phyloP scores from a whole-genome alignment of 257 asterid species.

The Ilex aquifolium region DNA sequence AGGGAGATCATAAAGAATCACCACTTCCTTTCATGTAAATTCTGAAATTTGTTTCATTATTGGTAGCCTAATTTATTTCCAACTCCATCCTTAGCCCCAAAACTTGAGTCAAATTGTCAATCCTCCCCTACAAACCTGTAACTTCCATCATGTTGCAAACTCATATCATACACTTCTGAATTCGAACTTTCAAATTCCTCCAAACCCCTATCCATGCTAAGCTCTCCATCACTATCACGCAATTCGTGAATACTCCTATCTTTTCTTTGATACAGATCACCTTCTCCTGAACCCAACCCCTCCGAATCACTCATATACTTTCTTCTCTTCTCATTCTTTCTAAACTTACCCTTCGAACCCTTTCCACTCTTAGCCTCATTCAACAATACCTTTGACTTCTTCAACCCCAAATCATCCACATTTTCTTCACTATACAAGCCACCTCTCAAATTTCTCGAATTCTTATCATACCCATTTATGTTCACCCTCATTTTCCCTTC shows the following conservation, averaged over 20 bases:
- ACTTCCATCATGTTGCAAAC: constrained; percentile 60
- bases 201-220: constrained; percentile 15
- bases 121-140: constrained; percentile 39
- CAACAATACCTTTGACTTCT: constrained; percentile 10
- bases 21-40: too few relatives aligned
- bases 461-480: constrained; percentile 12
- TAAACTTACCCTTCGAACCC: constrained; percentile 20
- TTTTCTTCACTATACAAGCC: constrained; percentile 21
- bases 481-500: constrained; percentile 11
- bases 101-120: too few relatives aligned
- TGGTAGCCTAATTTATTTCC: too few relatives aligned
- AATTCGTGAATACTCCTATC: constrained; percentile 10
- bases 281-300: constrained; percentile 19
- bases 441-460: constrained; percentile 10
- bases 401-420: neutral
- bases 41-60: too few relatives aligned
- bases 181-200: constrained; percentile 24
- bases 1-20: too few relatives aligned
- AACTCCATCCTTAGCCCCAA: too few relatives aligned
- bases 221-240: constrained; percentile 14
- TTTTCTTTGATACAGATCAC: constrained; percentile 16
- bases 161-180: constrained; percentile 48
- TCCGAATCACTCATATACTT: constrained; percentile 21
- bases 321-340: constrained; percentile 32
- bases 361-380: constrained; percentile 20